Percentiles rank a stretch among this genome's conserved stretches.
phyloP scores from a whole-genome alignment of 2,329 filamentous ascomycete species.

The Botrytis elliptica region DNA sequence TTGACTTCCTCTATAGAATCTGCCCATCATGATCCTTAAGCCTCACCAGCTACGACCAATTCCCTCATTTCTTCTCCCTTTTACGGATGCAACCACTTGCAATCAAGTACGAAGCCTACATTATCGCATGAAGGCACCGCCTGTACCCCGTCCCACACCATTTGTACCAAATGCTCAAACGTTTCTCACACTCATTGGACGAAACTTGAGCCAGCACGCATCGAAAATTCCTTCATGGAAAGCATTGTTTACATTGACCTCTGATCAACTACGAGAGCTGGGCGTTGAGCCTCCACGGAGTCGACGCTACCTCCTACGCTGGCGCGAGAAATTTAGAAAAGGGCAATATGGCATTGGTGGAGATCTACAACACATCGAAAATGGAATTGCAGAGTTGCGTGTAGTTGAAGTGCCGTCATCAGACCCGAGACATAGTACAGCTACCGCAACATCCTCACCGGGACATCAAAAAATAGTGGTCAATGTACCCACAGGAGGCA shows the following conservation, averaged over 20 bases:
- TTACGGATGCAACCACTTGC: slow-evolving; percentile 33
- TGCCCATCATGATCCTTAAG: slow-evolving; percentile 36
- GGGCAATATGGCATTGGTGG: slow-evolving; percentile 80
- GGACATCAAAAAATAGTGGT: slow-evolving; percentile 55
- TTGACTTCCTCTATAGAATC: slow-evolving; percentile 20
- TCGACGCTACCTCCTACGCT: slow-evolving; percentile 80
- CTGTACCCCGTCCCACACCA: slow-evolving; percentile 69
- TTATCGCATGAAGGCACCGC: slow-evolving; percentile 41
- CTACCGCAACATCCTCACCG: slow-evolving; percentile 52
- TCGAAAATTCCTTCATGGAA: slow-evolving; percentile 90
- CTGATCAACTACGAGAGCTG: slow-evolving; percentile 73
- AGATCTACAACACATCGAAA: slow-evolving; percentile 69
- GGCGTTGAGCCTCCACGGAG: slow-evolving; percentile 83
- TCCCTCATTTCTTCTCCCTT: slow-evolving; percentile 38
- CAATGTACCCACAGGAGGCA: slow-evolving; percentile 52
- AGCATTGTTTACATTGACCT: slow-evolving; percentile 78
- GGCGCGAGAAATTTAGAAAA: slow-evolving; percentile 80
- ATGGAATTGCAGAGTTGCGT: slow-evolving; percentile 53
- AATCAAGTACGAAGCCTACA: slow-evolving; percentile 43
- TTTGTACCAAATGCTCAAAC: slow-evolving; percentile 83
- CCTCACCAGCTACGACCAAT: slow-evolving; percentile 33
- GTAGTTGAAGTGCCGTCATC: slow-evolving; percentile 43
- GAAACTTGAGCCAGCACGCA: slow-evolving; percentile 76
- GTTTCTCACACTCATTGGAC: slow-evolving; percentile 89
- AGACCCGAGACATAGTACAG: slow-evolving; percentile 35